Base-by-base conservation (phyloP, 257 asterid species). In the Solanum peruvianum region DNA sequence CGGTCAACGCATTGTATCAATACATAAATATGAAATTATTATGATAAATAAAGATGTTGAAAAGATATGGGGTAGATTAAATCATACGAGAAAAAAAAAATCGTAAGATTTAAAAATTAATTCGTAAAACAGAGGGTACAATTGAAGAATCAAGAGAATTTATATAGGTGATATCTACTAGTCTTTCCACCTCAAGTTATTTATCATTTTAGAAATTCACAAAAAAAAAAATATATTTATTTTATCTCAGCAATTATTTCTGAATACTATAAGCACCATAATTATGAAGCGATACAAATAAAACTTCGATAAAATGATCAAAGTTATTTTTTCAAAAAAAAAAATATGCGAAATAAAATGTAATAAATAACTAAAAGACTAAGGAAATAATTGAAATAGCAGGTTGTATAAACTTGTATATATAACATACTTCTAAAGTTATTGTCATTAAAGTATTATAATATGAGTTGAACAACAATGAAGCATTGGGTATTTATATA, bases 341-440 rank as follows among this genome's bases (percentile, higher is more conserved):
- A 1, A 10, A 56, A 56, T 56, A 2, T 56, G 5, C 20, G 0
- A 56, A 56, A 56, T 1, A 0, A 18, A 0, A 56, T 56, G 1
- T 4, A 0, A 1, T 20, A 56, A 18, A 18, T 56, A 56, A 56
- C 0, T 56, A 4, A 18, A 10, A 56, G 11, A 18, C n/a, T 4
- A 20, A 20, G 25, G 0, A 56, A 56, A 56, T 56, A 56, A 7
- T 18, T 7, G n/a, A 0, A 56, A 56, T 20, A 56, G 64, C 64
- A 18, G 62, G 2, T 52, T 6, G 62, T 18, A 52, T 18, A 20
- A 2, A 0, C 25, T 7, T 56, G 25, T 56, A 37, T 39, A 7
- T 39, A 39, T 39, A 39, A 39, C 9, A 56, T 56, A 0, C 64
- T 7, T 20, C 25, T 18, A 20, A 56, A 56, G 21, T 8, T 20